Base-by-base conservation (phyloP, 495 filamentous ascomycete genomes). In the Cercophora sp. region DNA sequence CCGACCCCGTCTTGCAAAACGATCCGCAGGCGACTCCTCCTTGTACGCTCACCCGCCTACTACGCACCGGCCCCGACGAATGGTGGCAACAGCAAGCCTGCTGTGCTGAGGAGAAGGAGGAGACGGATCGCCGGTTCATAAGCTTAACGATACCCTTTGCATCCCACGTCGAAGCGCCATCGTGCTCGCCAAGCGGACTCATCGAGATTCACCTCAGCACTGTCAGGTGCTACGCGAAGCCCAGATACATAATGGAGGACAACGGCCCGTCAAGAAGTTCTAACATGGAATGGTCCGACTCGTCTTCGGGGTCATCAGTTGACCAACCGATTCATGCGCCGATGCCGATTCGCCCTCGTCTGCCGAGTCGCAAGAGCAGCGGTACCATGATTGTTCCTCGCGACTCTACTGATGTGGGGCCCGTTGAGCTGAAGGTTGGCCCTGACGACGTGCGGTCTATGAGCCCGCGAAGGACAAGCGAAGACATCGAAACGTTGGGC, bases 371-470 rank as follows among this genome's bases (percentile, higher is more conserved):
- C 31, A 88, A 87, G 69, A 84, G 83, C 45, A 89, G 85, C 61
- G 86, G 85, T 54, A 89, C 89, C 25, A 87, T 91, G 56, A 85
- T 94, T 52, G 83, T 92, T 15, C 85, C 87, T 15, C 79, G 86
- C 48, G 85, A 91, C 59, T 82, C 84, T 37, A 75, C 77, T 9
- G 78, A 82, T 48, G 81, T 88, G 44, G 84, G 87, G 59, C 76
- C 85, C 8, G 68, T 85, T 53, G 79, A 81, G 37, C 62, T 69
- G 19, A 76, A 86, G 32, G 80, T 85, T 54, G 89, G 88, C 16
- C 86, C 86, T 2, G 85, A 90, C 66, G 93, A 96, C 65, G 91
- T 92, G 32, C 76, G 92, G 51, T 85, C 89, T 35, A 98, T 98
- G 93, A 96, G 90, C 68, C 93, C 93, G 1, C 80, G 92, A 54